phyloP scores from a whole-genome alignment of 352 stramenopile species.

The Nothophytophthora sp. region DNA sequence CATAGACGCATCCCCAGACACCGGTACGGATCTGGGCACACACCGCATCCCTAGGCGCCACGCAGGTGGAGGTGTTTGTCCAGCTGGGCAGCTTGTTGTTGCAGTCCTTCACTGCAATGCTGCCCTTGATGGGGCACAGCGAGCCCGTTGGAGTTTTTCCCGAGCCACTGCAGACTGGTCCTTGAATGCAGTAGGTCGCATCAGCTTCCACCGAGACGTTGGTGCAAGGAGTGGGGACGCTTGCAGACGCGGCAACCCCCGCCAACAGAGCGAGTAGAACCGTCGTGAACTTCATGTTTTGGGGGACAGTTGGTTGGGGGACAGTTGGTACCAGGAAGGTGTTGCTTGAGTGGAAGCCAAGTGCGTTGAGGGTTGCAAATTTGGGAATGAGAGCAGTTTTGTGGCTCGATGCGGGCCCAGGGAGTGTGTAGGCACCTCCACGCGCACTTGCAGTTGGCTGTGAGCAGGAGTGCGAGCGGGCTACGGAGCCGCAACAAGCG shows the following conservation, averaged over 20 bases:
- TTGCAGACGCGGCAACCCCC: neutral
- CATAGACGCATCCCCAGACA: slow-evolving; percentile 52
- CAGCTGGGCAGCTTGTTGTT: slow-evolving; percentile 45
- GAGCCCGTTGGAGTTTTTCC: slow-evolving; percentile 29
- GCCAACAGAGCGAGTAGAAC: neutral
- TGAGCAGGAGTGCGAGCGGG: too few relatives aligned
- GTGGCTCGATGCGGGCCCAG: too few relatives aligned
- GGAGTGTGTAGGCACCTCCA: too few relatives aligned
- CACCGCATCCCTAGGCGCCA: slow-evolving; percentile 36
- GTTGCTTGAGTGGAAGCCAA: neutral
- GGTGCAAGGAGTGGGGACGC: slow-evolving; percentile 18
- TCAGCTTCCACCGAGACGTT: slow-evolving; percentile 52
- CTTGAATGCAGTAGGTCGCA: slow-evolving; percentile 58
- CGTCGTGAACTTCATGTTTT: neutral
- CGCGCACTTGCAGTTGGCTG: too few relatives aligned
- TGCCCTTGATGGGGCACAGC: slow-evolving; percentile 53
- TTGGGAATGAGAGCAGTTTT: too few relatives aligned
- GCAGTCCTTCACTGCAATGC: slow-evolving; percentile 45
- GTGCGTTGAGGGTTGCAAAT: slow-evolving; percentile 6
- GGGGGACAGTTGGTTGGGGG: too few relatives aligned
- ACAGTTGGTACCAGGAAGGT: too few relatives aligned
- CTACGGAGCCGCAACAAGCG: too few relatives aligned
- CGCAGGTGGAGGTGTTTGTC: slow-evolving; percentile 30
- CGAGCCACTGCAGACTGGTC: slow-evolving; percentile 46
- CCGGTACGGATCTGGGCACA: slow-evolving; percentile 55